Evolutionary conservation across 768 basidiomycete species (phyloP).

Genomic region (Lentinula edodes): DNA sequence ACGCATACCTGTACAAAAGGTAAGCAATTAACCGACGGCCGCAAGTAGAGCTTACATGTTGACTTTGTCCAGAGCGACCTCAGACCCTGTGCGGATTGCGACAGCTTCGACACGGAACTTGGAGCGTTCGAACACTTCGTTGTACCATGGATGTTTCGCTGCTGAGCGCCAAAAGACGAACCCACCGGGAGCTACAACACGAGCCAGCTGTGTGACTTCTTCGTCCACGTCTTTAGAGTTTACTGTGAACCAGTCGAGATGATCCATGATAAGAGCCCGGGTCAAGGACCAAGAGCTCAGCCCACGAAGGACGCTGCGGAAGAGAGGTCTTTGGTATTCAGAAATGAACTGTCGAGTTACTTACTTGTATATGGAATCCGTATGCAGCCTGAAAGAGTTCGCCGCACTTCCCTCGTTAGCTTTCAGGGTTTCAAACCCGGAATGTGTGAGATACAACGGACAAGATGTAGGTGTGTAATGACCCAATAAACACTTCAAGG

Average conservation of each 20-base stretch:
- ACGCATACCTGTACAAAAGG: slow-evolving; percentile 24
- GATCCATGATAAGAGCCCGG: slow-evolving; percentile 68
- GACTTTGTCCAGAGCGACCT: slow-evolving; percentile 55
- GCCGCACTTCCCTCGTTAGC: slow-evolving; percentile 36
- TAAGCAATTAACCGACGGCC: neutral
- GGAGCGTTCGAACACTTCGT: slow-evolving; percentile 43
- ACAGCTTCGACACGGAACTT: slow-evolving; percentile 52
- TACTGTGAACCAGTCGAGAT: slow-evolving; percentile 55
- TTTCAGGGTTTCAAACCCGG: slow-evolving; percentile 53
- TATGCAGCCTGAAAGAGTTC: slow-evolving; percentile 63
- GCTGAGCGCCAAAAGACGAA: slow-evolving; percentile 65
- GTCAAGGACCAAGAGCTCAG: slow-evolving; percentile 40
- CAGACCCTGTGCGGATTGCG: slow-evolving; percentile 43
- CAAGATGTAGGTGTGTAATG: slow-evolving; percentile 54
- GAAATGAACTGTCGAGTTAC: slow-evolving; percentile 12
- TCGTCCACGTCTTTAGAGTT: slow-evolving; percentile 41
- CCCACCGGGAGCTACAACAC: slow-evolving; percentile 55
- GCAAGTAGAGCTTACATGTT: slow-evolving; percentile 49
- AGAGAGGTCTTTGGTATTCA: neutral
- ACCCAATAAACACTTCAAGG: slow-evolving; percentile 33
- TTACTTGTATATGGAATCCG: slow-evolving; percentile 65
- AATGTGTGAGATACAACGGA: slow-evolving; percentile 58
- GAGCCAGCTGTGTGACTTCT: slow-evolving; percentile 49
- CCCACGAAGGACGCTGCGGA: slow-evolving; percentile 26
- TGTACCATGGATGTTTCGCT: slow-evolving; percentile 62